Base-by-base conservation (phyloP, 2,329 filamentous ascomycete genomes). In the Fusarium fracticaudum region DNA sequence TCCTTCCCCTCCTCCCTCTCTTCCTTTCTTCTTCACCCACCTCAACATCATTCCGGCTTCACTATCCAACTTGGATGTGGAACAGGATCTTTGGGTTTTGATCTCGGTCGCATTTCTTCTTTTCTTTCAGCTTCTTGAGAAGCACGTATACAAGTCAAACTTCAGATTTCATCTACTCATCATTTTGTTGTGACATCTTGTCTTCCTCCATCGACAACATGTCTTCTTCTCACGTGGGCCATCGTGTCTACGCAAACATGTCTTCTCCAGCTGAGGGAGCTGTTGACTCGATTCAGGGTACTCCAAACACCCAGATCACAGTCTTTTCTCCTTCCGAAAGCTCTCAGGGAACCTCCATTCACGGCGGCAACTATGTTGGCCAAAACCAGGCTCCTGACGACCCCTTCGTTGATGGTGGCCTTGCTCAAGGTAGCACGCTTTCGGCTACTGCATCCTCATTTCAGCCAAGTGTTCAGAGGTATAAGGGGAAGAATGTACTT, bases 381-480 rank as follows among this genome's bases (percentile, higher is more conserved):
- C 51, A 55, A 10, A n/a, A 15, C 35, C 51, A 55, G 11, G 14
- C 51, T 18, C 12, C 35, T 0, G 51, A 84, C 63, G 89, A 91
- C 67, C 90, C 90, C 0, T 91, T 91, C 68, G 78, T 88, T 40
- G 87, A 85, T 6, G 79, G 76, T 20, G 60, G 29, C 12, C 12
- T n/a, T n/a, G 18, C 66, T 14, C 69, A 76, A 67, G 81, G 54
- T 10, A 80, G 77, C 13, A 87, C 89, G 72, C 82, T 94, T 29
- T 93, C 91, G 8, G 90, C 92, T 3, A 91, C 88, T 12, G 91
- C 91, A 4, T 89, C 88, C 3, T 79, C 86, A 3, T 93, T 93
- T 74, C 88, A 86, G 22, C 91, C 91, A 2, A 75, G 78, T 60
- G 77, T 78, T 40, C 44, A 64, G 8, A 62, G 76, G 9, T 53